Evolutionary conservation across 805 yeast species (phyloP).

Genomic region (Saccharomycopsis sp.): DNA sequence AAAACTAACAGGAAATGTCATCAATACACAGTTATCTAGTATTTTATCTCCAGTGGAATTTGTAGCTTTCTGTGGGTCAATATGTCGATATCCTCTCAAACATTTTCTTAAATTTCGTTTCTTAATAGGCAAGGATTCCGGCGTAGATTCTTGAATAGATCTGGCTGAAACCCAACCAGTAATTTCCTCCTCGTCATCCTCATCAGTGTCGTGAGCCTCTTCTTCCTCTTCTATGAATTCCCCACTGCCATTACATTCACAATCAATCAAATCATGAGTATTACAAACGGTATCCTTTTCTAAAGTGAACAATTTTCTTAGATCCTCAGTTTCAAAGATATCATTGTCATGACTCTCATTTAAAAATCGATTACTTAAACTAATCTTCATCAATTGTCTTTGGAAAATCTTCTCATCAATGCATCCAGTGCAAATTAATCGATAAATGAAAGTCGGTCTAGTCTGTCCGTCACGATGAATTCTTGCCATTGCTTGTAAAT

Average conservation of each 20-base stretch:
- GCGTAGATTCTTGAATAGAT: neutral
- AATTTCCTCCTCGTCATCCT: neutral
- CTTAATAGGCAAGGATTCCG: neutral
- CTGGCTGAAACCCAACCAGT: slow-evolving; percentile 9
- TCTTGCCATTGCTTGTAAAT: slow-evolving; percentile 91
- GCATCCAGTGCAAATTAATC: slow-evolving; percentile 81
- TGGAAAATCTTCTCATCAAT: slow-evolving; percentile 93
- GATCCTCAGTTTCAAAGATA: slow-evolving; percentile 60
- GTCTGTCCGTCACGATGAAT: slow-evolving; percentile 92
- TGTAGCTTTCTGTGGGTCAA: slow-evolving; percentile 1
- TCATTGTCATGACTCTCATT: slow-evolving; percentile 38
- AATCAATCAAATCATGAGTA: slow-evolving; percentile 72
- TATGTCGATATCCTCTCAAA: slow-evolving; percentile 6
- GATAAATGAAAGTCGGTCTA: slow-evolving; percentile 68
- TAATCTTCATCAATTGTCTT: slow-evolving; percentile 79
- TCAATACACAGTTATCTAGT: too few species aligned
- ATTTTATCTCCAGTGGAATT: neutral
- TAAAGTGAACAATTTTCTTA: slow-evolving; percentile 69
- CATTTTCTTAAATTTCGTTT: neutral
- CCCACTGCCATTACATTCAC: slow-evolving; percentile 55
- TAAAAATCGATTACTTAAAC: slow-evolving; percentile 66
- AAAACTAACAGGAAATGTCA: slow-evolving; percentile 2
- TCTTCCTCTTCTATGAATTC: slow-evolving; percentile 19
- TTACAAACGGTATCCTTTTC: slow-evolving; percentile 44
- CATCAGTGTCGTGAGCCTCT: neutral